phyloP scores from a whole-genome alignment of 257 asterid species.

The Pogostemon cablin region DNA sequence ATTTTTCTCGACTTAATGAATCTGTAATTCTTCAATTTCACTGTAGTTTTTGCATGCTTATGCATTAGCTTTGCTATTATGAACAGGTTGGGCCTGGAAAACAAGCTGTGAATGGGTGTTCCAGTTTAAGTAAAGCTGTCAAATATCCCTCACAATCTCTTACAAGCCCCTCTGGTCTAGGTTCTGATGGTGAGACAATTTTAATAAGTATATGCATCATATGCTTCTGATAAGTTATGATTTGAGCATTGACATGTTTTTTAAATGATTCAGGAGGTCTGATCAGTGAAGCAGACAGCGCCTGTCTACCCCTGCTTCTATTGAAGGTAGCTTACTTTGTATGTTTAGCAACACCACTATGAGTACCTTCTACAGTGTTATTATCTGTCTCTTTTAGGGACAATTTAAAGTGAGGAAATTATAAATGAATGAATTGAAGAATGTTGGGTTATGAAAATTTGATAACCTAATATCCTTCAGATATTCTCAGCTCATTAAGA shows the following conservation, averaged over 20 bases:
- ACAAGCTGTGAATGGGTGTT: constrained; percentile 30
- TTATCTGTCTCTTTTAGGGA: not conserved
- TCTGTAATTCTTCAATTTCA: constrained; percentile 1
- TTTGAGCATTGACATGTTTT: constrained; percentile 36
- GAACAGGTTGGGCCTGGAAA: constrained; percentile 50
- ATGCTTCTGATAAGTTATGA: constrained; percentile 14
- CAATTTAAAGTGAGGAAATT: not conserved
- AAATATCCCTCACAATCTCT: constrained; percentile 35
- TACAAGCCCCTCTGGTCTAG: constrained; percentile 35
- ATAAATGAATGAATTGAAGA: not conserved
- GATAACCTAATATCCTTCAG: not conserved
- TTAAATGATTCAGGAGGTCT: constrained; percentile 37
- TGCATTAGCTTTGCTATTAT: constrained; percentile 28
- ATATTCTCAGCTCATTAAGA: not conserved
- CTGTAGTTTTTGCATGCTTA: constrained; percentile 7
- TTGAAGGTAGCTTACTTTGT: constrained; percentile 48
- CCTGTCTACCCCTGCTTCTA: constrained; percentile 40
- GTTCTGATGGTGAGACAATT: constrained; percentile 57
- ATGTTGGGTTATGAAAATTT: no score
- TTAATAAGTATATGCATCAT: constrained; percentile 5
- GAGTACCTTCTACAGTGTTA: not conserved
- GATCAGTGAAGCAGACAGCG: constrained; percentile 47
- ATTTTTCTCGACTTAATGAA: not conserved
- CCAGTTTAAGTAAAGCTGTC: constrained; percentile 33
- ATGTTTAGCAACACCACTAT: not conserved